Conservation (phyloP, 2,329 filamentous ascomycete genomes). For the Aspergillus sp. region DNA sequence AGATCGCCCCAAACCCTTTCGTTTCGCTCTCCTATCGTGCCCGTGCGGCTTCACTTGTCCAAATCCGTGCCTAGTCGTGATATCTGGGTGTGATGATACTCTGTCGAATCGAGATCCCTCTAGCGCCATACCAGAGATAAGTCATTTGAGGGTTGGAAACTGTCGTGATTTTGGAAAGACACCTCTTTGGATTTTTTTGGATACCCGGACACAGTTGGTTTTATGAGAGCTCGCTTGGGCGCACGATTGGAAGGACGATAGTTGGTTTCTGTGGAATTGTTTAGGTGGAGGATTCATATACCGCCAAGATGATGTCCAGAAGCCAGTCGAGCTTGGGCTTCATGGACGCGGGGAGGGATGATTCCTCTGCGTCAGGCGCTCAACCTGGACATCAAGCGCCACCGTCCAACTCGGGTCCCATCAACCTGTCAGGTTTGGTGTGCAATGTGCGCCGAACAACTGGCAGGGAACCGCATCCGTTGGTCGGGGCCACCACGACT, state of each 20-base stretch:
- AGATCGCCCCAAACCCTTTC: constrained; percentile 3
- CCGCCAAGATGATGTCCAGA: constrained; percentile 37
- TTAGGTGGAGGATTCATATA: not conserved
- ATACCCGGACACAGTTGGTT: not conserved
- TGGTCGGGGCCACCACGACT: constrained; percentile 94
- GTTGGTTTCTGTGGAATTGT: not conserved
- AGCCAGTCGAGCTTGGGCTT: constrained; percentile 43
- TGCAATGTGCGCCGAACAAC: constrained; percentile 79
- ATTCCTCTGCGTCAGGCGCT: constrained; percentile 29
- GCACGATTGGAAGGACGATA: not conserved
- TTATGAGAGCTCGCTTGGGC: not conserved
- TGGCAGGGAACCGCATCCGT: constrained; percentile 82
- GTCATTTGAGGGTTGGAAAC: constrained; percentile 8
- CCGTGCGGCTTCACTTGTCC: not conserved
- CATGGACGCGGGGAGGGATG: constrained; percentile 35
- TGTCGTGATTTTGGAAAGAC: constrained; percentile 1
- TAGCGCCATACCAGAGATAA: constrained; percentile 16
- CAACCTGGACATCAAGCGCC: constrained; percentile 34
- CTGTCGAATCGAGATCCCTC: constrained; percentile 16
- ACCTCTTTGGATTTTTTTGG: not conserved
- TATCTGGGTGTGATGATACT: constrained; percentile 17
- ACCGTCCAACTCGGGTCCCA: constrained; percentile 45
- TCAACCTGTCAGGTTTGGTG: constrained; percentile 66
- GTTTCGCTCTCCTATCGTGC: not conserved
- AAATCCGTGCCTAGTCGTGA: constrained; percentile 6